Percentiles rank a stretch among this genome's conserved stretches.
Evolutionary conservation across 805 yeast genomes (phyloP).

Genomic region (Ogataea degrootiae): DNA sequence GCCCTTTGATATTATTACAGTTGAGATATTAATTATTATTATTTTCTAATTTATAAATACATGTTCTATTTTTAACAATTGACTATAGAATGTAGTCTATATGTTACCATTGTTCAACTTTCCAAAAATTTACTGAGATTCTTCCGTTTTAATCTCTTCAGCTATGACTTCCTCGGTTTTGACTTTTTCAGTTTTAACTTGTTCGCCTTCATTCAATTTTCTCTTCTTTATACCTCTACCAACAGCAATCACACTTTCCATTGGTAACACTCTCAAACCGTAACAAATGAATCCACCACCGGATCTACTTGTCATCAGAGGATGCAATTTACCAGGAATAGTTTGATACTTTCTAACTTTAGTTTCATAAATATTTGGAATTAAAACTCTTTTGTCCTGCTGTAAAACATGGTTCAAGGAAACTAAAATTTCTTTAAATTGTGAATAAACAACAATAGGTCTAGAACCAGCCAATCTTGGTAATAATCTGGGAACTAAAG

Average conservation of each 20-base stretch:
- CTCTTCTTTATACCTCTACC: slow-evolving; percentile 57
- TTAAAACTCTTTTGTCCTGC: slow-evolving; percentile 65
- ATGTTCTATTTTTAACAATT: no score
- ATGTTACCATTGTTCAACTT: no score
- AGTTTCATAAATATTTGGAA: slow-evolving; percentile 79
- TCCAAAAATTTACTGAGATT: no score
- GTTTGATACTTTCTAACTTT: slow-evolving; percentile 87
- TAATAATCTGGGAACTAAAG: slow-evolving; percentile 57
- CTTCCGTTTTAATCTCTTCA: not conserved
- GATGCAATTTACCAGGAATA: slow-evolving; percentile 90
- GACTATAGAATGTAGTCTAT: no score
- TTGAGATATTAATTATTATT: no score
- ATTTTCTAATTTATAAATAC: no score
- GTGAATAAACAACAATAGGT: slow-evolving; percentile 78
- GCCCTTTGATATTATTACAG: no score
- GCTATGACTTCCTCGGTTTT: slow-evolving; percentile 2
- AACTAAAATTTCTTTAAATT: slow-evolving; percentile 73
- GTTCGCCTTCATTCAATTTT: slow-evolving; percentile 17
- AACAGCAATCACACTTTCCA: slow-evolving; percentile 58
- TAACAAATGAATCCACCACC: slow-evolving; percentile 85
- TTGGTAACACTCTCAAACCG: slow-evolving; percentile 76
- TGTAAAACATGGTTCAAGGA: slow-evolving; percentile 67
- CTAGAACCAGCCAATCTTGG: slow-evolving; percentile 77
- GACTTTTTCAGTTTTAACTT: slow-evolving; percentile 9
- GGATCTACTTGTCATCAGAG: slow-evolving; percentile 88